These are phyloP conservation scores for Silybum marianum DNA, from an alignment of 129 eudicot species.

Conservation along the genomic window DNA sequence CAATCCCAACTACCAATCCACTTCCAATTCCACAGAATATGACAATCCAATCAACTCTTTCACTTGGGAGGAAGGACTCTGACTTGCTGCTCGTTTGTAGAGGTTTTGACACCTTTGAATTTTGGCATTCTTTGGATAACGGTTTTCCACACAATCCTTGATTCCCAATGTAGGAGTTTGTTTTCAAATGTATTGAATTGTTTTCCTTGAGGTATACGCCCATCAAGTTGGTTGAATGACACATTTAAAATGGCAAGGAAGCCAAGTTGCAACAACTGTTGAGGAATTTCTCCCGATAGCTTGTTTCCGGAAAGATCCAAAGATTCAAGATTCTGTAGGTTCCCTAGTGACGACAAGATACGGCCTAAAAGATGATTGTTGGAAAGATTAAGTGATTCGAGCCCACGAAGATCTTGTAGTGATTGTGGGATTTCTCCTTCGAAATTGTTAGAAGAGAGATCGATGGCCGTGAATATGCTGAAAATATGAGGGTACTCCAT, in stretches of 20 bases:
- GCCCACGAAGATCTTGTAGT: conserved; percentile 10
- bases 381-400: conserved; percentile 32
- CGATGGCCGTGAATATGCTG: conserved; percentile 5
- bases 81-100: neutral
- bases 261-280: neutral
- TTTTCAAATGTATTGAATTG: neutral
- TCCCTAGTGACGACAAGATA: neutral
- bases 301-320: neutral
- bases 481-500: neutral
- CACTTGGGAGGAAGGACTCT: conserved; percentile 19
- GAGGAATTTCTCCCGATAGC: neutral
- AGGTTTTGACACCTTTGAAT: neutral
- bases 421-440: conserved; percentile 25
- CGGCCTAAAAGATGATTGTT: conserved; percentile 1
- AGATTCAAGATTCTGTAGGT: neutral
- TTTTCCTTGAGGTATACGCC: neutral
- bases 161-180: neutral
- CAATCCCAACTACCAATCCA: conserved; percentile 23
- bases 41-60: conserved; percentile 13
- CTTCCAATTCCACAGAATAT: conserved; percentile 15
- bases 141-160: conserved; percentile 17
- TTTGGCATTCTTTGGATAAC: neutral
- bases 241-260: neutral
- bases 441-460: conserved; percentile 41
- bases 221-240: neutral